These are phyloP conservation scores for Ophiostoma novo-ulmi DNA, from an alignment of 2,329 filamentous ascomycete species.

Conservation along the genomic window DNA sequence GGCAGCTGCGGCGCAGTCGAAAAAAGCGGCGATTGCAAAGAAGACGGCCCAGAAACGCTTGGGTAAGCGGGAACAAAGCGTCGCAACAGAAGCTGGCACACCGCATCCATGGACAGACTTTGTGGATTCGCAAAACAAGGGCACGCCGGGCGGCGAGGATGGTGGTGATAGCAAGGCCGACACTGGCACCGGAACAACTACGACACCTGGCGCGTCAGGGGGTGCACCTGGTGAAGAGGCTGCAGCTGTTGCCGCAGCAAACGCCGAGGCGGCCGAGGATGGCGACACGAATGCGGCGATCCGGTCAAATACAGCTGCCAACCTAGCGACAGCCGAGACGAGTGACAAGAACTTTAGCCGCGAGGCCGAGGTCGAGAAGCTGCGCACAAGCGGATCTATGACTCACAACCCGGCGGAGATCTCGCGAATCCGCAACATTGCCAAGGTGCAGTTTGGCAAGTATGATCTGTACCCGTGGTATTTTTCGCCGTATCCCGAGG, in stretches of 20 bases:
- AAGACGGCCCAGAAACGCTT: conserved; percentile 50
- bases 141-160: conserved; percentile 38
- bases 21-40: conserved; percentile 53
- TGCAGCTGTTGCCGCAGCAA: conserved; percentile 27
- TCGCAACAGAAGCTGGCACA: conserved; percentile 47
- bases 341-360: conserved; percentile 57
- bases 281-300: conserved; percentile 29
- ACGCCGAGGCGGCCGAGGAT: conserved; percentile 12
- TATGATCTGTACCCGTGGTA: conserved; percentile 97
- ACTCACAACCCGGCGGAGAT: conserved; percentile 98
- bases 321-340: conserved; percentile 56
- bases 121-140: conserved; percentile 42
- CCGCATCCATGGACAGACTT: conserved; percentile 52
- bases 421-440: conserved; percentile 89
- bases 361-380: conserved; percentile 92
- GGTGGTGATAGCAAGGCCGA: conserved; percentile 39
- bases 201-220: conserved; percentile 18
- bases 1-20: conserved; percentile 44
- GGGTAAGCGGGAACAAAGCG: conserved; percentile 52
- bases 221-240: conserved; percentile 34
- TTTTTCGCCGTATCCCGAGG: conserved; percentile 91
- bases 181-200: conserved; percentile 18
- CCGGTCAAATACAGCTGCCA: conserved; percentile 35
- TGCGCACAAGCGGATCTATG: conserved; percentile 93
- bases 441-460: conserved; percentile 87